These are phyloP conservation scores for Epichloe coenophiala DNA, from an alignment of 2,329 filamentous ascomycete genomes.

Conservation along the genomic window DNA sequence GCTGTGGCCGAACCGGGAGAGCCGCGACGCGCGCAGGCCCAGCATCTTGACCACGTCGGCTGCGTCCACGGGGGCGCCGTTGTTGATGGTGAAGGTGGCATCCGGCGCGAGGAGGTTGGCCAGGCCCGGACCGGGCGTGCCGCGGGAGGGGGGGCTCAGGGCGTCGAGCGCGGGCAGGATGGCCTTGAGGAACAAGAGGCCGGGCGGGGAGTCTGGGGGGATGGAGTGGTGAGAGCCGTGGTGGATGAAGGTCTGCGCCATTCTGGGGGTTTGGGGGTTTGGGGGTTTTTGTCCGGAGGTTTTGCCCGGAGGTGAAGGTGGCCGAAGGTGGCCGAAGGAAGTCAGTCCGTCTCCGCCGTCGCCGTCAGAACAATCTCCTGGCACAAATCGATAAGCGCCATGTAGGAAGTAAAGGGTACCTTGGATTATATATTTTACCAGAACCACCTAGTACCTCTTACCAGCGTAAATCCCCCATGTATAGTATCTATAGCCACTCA, in stretches of 20 bases:
- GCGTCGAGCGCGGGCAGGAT: conserved; percentile 7
- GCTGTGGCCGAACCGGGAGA: neutral
- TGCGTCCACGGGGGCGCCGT: conserved; percentile 3
- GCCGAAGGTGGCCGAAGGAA: too few species aligned
- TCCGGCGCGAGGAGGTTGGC: conserved; percentile 3
- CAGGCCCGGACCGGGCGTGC: neutral
- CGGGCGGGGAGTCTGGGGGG: conserved; percentile 1
- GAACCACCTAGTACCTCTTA: too few species aligned
- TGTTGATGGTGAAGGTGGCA: conserved; percentile 7
- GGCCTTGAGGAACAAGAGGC: conserved; percentile 7
- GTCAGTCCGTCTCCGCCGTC: too few species aligned
- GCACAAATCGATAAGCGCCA: too few species aligned
- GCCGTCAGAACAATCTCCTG: too few species aligned
- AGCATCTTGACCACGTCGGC: conserved; percentile 4
- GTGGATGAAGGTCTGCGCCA: conserved; percentile 1
- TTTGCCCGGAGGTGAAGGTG: too few species aligned
- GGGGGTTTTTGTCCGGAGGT: too few species aligned
- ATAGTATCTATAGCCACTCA: too few species aligned
- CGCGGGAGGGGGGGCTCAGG: conserved; percentile 5
- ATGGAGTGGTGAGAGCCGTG: neutral
- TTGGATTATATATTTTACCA: too few species aligned
- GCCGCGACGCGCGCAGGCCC: neutral
- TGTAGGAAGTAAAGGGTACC: too few species aligned
- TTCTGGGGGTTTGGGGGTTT: too few species aligned
- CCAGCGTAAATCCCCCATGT: too few species aligned